Conservation (phyloP, 2,329 filamentous ascomycete species). For the Scedosporium minutisporum region DNA sequence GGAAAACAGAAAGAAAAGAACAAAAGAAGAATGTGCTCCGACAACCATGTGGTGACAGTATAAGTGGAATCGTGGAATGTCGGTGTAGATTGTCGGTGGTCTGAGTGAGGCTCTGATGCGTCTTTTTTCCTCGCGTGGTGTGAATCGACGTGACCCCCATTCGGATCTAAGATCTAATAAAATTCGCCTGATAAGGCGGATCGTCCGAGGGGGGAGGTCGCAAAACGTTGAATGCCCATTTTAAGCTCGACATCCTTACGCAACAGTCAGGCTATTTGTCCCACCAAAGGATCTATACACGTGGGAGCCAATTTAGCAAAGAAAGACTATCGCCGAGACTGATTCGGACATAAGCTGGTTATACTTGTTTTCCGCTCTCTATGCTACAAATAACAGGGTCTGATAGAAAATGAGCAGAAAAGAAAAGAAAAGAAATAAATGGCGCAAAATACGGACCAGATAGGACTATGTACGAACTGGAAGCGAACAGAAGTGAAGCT, state of each 20-base stretch:
- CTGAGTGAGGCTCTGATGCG: no score
- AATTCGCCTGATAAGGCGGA: not conserved
- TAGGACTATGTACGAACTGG: slow-evolving; percentile 5
- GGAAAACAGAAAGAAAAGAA: no score
- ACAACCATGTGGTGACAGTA: no score
- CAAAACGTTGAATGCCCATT: not conserved
- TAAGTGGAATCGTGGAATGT: no score
- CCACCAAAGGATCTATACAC: not conserved
- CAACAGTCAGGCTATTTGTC: not conserved
- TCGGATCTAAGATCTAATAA: not conserved
- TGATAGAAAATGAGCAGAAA: not conserved
- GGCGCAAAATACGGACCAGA: not conserved
- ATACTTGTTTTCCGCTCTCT: slow-evolving; percentile 2
- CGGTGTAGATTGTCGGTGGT: no score
- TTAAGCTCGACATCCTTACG: not conserved
- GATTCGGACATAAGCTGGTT: not conserved
- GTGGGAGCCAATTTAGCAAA: no score
- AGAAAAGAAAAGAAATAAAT: not conserved
- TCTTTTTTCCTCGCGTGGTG: no score
- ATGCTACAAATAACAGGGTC: not conserved
- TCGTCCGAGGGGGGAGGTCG: not conserved
- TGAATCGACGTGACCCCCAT: not conserved
- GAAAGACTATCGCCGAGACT: no score
- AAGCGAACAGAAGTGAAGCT: not conserved
- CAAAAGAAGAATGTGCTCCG: no score